Base-by-base conservation (phyloP, 106 monocot genomes). In the Hemerocallis citrina region DNA sequence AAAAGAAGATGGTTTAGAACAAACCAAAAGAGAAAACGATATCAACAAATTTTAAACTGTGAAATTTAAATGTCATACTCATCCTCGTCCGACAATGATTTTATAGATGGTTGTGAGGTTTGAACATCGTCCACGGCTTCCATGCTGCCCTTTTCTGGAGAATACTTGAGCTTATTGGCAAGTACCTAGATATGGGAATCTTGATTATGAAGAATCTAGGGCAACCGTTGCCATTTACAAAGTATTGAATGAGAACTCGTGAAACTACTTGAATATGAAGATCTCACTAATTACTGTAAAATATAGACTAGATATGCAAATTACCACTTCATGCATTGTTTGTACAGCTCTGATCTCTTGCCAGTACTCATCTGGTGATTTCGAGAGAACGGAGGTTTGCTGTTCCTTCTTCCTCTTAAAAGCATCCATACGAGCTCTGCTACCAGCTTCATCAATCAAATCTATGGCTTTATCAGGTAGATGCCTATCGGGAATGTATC, bases 401-500 rank as follows among this genome's bases (percentile, higher is more conserved):
- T 79, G 68, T 75, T 87, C 71, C 67, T 84, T 90, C 74, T 71
- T 91, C 74, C 71, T 86, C 72, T 84, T 90, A 65, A 66, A 88
- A 31, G 84, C 75, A 67, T 91, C 79, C 74, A 96, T 96, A 7
- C 81, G 75, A 35, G 91, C 96, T 57, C 91, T 72, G 56, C 96
- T 96, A 25, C 96, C 96, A 77, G 96, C 96, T 79, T 96, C 96
- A 55, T 96, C 96, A 46, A 96, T 91, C 21, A 96, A 74, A 79
- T 96, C 96, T 36, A 96, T 91, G 22, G 96, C 96, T 75, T 96
- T 96, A 68, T 96, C 96, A 64, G 96, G 96, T 55, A 96, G 83
- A 47, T 77, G 71, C 55, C 96, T 87, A 51, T 96, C 96, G 19
- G 90, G 76, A 65, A 96, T 96, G 51, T 96, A 96, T 81, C 96